Evolutionary conservation across 2,329 filamentous ascomycete species (phyloP).

Genomic region (Lithohypha guttulata): DNA sequence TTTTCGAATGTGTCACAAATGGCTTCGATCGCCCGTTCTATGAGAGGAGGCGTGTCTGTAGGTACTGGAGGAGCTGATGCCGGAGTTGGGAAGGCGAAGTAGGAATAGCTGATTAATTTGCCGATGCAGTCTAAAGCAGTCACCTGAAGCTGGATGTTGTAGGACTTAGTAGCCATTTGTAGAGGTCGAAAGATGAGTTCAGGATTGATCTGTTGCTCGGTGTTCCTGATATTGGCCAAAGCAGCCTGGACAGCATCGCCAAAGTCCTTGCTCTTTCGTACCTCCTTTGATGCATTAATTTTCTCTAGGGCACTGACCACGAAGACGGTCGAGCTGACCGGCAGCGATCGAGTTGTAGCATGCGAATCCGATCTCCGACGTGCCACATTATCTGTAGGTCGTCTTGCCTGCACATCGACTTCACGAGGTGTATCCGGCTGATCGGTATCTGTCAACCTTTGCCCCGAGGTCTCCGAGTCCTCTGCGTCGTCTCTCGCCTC

Average conservation of each 20-base stretch:
- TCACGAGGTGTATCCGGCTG: conserved; percentile 2
- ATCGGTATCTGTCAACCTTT: conserved; percentile 5
- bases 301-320: conserved; percentile 86
- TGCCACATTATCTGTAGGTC: conserved; percentile 2
- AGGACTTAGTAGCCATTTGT: conserved; percentile 76
- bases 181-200: conserved; percentile 86
- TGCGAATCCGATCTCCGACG: conserved; percentile 50
- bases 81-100: conserved; percentile 67
- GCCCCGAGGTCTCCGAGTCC: too few species aligned
- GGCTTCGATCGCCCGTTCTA: conserved; percentile 94
- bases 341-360: conserved; percentile 45
- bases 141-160: conserved; percentile 75
- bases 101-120: conserved; percentile 97
- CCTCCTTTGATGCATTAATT: conserved; percentile 85
- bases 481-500: too few species aligned
- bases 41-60: conserved; percentile 53
- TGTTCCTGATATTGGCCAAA: conserved; percentile 73
- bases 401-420: background rate
- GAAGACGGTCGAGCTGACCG: conserved; percentile 90
- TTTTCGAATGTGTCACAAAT: conserved; percentile 99
- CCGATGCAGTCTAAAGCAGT: conserved; percentile 94
- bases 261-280: conserved; percentile 73
- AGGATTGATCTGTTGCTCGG: conserved; percentile 72
- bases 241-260: conserved; percentile 72
- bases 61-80: conserved; percentile 29